Evolutionary conservation across 495 filamentous ascomycete species (phyloP), one percentile per base, ranked within the genome.

Genomic region (Aspergillus haitiensis): DNA sequence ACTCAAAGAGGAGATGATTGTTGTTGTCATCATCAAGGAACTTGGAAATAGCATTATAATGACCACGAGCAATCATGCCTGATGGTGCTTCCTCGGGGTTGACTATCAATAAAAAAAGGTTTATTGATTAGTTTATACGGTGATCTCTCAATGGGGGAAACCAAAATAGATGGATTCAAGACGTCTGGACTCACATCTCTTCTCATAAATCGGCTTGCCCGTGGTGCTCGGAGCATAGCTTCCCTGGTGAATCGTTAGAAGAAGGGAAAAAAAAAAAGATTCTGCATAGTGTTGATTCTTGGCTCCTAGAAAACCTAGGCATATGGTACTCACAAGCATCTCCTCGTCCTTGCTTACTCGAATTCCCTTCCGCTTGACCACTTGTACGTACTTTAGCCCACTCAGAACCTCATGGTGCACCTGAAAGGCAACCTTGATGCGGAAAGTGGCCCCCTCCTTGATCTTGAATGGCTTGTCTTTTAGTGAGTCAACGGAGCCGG

Each of bases 351-450:
- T 98, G 78, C 87, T 88, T 39, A 94, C 84, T 21, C 82, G 81
- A 67, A 98, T 81, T 59, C 88, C 87, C 80, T 90, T 89, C 63
- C 92, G 82, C 83, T 93, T 96, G 13, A 96, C 88, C 10, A 89
- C 82, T 78, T 98, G 95, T 45, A 98, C 79, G 72, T 97, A 98
- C 77, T 97, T 94, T 65, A 98, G 76, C 32, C 94, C 94, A 65
- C 89, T 92, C 53, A 98, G 82, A 48, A 98, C 91, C 69, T 98
- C 90, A 67, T 96, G 91, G 79, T 98, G 89, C 15, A 98, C 95
- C 78, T 91, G 87, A 82, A 97, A 98, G 54, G 82, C 84, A 39
- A 87, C 92, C 65, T 88, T 91, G 89, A 97, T 97, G 68, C 85
- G 88, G 82, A 97, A 98, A 68, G 83, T 85, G 62, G 88, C 86